Base-by-base conservation (phyloP, 805 yeast species). In the Yarrowia alimentaria region DNA sequence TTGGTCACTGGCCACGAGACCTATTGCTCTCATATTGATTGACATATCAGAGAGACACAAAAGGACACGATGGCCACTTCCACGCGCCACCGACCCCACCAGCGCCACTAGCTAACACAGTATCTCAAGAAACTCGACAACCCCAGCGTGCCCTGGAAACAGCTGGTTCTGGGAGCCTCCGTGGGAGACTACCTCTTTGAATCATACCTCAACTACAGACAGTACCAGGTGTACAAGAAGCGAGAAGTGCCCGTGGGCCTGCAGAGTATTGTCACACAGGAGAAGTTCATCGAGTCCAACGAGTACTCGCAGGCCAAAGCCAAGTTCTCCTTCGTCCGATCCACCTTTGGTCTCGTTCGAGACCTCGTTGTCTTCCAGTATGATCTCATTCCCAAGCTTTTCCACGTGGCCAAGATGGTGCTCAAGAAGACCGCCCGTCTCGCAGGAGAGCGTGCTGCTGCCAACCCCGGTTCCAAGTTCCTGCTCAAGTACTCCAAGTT, bases 281-380 rank as follows among this genome's bases (percentile, higher is more conserved):
- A 83, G 49, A 85, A 91, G 6, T 85, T 85, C 58, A 72, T 73
- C 52, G 84, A 87, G 64, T 78, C 95, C 1, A 88, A 85, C 61
- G 77, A 74, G 21, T 93, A 91, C 64, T 79, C 91, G 2, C 69
- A 83, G 21, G 85, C 96, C 12, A 90, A 90, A 65, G 77, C 88
- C 50, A 71, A 72, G 58, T 87, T 88, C 63, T 74, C 82, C 1
- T 71, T 86, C 42, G 65, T 84, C 47, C 65, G 77, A 20, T 76
- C 78, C 20, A 58, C 77, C 11, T 75, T 73, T 60, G 67, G 75
- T 4, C 68, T 83, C 32, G 57, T 76, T 11, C 78, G 82, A 62
- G 83, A 82, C 60, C 60, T 81, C 33, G 74, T 74, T 7, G 69
- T 80, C 54, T 71, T 85, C 61, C 72, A 80, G 55, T 78, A 62